phyloP scores from a whole-genome alignment of 2,329 filamentous ascomycete species.

The Aspergillus ruber region DNA sequence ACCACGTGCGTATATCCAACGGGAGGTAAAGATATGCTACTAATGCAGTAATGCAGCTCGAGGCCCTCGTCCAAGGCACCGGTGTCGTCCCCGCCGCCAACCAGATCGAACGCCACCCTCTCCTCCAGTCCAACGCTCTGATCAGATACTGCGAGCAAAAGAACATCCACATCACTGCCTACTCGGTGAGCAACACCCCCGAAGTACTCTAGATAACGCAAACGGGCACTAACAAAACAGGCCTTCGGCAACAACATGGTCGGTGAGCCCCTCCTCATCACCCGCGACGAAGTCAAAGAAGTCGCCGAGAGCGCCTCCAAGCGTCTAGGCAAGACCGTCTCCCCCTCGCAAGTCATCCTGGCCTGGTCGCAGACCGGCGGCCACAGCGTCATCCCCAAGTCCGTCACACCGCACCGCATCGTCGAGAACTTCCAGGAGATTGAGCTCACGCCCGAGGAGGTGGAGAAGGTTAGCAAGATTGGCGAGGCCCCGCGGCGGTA shows the following conservation, averaged over 20 bases:
- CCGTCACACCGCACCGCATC: slow-evolving; percentile 37
- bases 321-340: slow-evolving; percentile 28
- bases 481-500: slow-evolving; percentile 30
- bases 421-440: slow-evolving; percentile 39
- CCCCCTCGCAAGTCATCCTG: slow-evolving; percentile 33
- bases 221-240: slow-evolving; percentile 13
- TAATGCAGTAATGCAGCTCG: slow-evolving; percentile 27
- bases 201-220: no score
- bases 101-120: slow-evolving; percentile 65
- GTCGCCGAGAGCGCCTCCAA: slow-evolving; percentile 53
- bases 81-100: slow-evolving; percentile 58
- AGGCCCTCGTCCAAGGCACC: slow-evolving; percentile 50
- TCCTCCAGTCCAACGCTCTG: slow-evolving; percentile 56
- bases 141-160: slow-evolving; percentile 52
- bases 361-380: slow-evolving; percentile 36
- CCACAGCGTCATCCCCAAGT: slow-evolving; percentile 39
- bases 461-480: slow-evolving; percentile 28
- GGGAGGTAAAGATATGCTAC: neutral
- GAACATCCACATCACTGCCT: slow-evolving; percentile 56
- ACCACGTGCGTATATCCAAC: slow-evolving; percentile 21
- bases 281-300: slow-evolving; percentile 57
- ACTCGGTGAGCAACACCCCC: no score
- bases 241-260: slow-evolving; percentile 55
- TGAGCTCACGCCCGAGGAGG: slow-evolving; percentile 32
- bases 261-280: slow-evolving; percentile 58